Percentiles rank a stretch among this genome's conserved stretches.
phyloP scores from a whole-genome alignment of 176 grass and related monocot genomes.

The Phragmites australis region DNA sequence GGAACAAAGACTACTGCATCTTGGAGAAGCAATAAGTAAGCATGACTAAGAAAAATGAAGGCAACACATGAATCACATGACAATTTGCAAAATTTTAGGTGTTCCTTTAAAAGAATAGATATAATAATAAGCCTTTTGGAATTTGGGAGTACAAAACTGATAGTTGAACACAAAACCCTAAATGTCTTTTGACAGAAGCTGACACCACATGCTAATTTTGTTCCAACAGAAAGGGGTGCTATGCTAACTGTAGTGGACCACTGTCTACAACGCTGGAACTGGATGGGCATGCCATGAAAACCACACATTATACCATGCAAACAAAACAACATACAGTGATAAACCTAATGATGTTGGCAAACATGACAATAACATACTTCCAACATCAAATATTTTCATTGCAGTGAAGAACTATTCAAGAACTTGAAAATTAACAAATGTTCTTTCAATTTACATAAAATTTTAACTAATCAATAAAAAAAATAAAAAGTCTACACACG shows the following conservation, averaged over 20 bases:
- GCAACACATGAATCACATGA: background rate
- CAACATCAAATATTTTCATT: slow-evolving; percentile 14
- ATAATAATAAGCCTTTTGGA: background rate
- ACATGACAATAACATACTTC: slow-evolving; percentile 7
- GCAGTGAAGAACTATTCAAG: slow-evolving; percentile 6
- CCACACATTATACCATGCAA: background rate
- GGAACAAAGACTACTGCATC: background rate
- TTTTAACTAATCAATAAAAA: slow-evolving; percentile 27
- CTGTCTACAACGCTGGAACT: slow-evolving; percentile 2
- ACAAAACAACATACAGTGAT: background rate
- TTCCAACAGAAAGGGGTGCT: background rate
- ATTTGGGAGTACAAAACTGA: background rate
- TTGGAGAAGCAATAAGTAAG: background rate
- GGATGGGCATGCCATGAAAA: slow-evolving; percentile 18
- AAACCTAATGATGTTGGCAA: background rate
- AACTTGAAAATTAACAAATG: slow-evolving; percentile 16
- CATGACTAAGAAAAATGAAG: background rate
- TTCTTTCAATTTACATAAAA: background rate
- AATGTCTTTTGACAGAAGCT: background rate
- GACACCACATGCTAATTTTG: background rate
- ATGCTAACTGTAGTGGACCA: background rate
- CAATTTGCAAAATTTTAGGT: background rate
- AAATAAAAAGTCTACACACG: background rate
- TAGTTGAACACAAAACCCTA: slow-evolving; percentile 14
- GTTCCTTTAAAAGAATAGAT: background rate